Evolutionary conservation across 257 asterid species (phyloP), one percentile per base, ranked within the genome.

Genomic region (Gentiana macrophylla): DNA sequence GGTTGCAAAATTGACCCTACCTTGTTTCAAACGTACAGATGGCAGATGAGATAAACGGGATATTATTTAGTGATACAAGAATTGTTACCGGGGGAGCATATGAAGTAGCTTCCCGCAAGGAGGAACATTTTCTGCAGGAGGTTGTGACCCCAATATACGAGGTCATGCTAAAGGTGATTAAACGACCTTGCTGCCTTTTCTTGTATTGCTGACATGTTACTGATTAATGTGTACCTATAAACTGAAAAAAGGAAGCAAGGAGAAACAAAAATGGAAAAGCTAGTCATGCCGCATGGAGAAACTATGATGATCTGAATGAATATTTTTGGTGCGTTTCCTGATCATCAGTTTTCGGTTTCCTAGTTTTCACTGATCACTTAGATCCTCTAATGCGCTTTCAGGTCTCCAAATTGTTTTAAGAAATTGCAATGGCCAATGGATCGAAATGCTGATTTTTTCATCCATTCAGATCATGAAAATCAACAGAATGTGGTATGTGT

Each of bases 281-380:
- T 60, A 92, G 99, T 71, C 99, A 92, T 80, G 77, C 97, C 12
- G 84, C 80, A 64, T 85, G 97, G 97, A 81, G 99, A 80, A 92
- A 88, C 79, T 92, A 92, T 41, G 99, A 92, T 52, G 99, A 92
- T 74, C 72, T 92, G 32, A 92, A 92, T 56, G 99, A 92, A 65
- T 88, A 88, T 80, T 92, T 92, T 74, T 92, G 99, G 99, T 92
- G 77, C 76, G 46, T 69, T 65, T 57, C 65, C 50, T 64, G 58
- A 56, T 58, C 56, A 67, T 62, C 45, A 64, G 54, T 54, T 38
- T 53, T 56, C 33, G 24, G 35, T 35, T 63, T 72, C 51, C 38
- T 48, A 5, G 38, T 8, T 11, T 38, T 3, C 38, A 47, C 59
- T 33, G 11, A 65, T 38, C 32, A 34, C 24, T 32, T 45, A 41